Percentiles rank a stretch among this genome's conserved stretches.
phyloP scores from a whole-genome alignment of 495 filamentous ascomycete species.

The Aspergillus sclerotioniger region DNA sequence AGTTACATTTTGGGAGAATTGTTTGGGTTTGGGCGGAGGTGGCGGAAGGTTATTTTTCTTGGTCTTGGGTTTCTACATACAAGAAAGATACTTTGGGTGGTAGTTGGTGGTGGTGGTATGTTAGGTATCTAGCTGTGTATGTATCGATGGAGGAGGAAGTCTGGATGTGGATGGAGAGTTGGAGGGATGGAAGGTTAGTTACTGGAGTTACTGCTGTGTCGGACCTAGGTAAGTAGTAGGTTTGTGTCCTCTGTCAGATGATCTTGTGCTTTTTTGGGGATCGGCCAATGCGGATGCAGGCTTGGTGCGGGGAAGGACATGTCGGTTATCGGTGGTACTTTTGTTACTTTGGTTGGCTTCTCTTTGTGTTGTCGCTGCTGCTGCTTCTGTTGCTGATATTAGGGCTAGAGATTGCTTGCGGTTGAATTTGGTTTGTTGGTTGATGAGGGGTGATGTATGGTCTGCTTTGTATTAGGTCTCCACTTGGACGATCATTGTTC shows the following conservation, averaged over 20 bases:
- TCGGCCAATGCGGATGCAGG: background rate
- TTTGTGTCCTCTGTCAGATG: slow-evolving; percentile 3
- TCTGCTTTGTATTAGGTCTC: background rate
- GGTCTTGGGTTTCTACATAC: too few relatives aligned
- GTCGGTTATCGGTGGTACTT: background rate
- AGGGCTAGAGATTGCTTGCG: too few relatives aligned
- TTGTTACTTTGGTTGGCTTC: background rate
- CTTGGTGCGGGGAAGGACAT: background rate
- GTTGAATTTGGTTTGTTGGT: too few relatives aligned
- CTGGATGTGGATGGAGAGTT: background rate
- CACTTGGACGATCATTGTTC: background rate
- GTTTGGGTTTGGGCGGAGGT: too few relatives aligned
- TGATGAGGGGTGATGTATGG: too few relatives aligned
- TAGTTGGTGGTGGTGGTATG: too few relatives aligned
- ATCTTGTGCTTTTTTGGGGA: slow-evolving; percentile 5
- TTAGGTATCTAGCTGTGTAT: background rate
- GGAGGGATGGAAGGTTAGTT: too few relatives aligned
- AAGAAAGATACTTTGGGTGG: too few relatives aligned
- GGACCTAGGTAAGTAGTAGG: background rate
- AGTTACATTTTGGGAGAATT: too few relatives aligned
- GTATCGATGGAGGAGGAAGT: background rate
- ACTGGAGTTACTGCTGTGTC: background rate
- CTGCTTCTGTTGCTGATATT: too few relatives aligned
- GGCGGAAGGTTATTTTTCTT: too few relatives aligned
- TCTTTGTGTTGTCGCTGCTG: too few relatives aligned